These are phyloP conservation scores for Penicillium griseofulvum DNA, from an alignment of 2,329 filamentous ascomycete species.

Conservation along the genomic window DNA sequence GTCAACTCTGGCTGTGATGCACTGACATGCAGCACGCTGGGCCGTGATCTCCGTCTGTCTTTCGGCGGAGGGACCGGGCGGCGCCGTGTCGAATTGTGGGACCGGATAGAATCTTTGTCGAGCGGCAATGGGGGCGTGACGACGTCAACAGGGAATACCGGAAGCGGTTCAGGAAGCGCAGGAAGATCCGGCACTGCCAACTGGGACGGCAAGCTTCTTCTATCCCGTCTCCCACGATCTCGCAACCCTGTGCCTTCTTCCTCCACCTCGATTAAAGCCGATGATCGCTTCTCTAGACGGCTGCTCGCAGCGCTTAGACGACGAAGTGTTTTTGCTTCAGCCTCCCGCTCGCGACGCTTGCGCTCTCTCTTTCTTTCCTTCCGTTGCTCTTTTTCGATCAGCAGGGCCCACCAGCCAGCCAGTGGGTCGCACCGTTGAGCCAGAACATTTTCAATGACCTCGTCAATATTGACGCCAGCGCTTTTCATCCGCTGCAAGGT, in stretches of 20 bases:
- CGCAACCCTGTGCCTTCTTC: constrained; percentile 68
- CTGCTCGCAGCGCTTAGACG: constrained; percentile 87
- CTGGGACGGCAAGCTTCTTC: constrained; percentile 66
- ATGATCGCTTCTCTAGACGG: constrained; percentile 75
- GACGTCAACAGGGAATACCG: constrained; percentile 33
- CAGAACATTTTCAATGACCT: constrained; percentile 89
- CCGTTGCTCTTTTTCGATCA: constrained; percentile 90
- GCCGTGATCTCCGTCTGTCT: constrained; percentile 73
- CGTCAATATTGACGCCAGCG: constrained; percentile 89
- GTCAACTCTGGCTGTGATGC: constrained; percentile 65
- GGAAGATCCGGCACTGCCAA: constrained; percentile 72
- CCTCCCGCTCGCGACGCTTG: constrained; percentile 81
- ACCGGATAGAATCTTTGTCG: constrained; percentile 70
- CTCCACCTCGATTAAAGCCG: constrained; percentile 72
- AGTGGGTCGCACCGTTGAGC: constrained; percentile 85
- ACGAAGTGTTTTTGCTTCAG: constrained; percentile 73
- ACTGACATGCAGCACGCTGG: constrained; percentile 83
- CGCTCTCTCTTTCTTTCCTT: constrained; percentile 77
- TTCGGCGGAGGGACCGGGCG: constrained; percentile 83
- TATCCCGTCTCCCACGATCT: constrained; percentile 72
- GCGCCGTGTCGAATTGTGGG: constrained; percentile 72
- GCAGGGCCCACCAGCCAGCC: constrained; percentile 91
- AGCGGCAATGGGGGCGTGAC: constrained; percentile 60
- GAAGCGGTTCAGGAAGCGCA: constrained; percentile 64
- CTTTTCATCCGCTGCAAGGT: constrained; percentile 89